A percentile compares a stretch with the other conserved stretches of the same genome.
These are phyloP conservation scores for Saccharata proteae DNA, from an alignment of 2,329 filamentous ascomycete genomes.

Conservation along the genomic window DNA sequence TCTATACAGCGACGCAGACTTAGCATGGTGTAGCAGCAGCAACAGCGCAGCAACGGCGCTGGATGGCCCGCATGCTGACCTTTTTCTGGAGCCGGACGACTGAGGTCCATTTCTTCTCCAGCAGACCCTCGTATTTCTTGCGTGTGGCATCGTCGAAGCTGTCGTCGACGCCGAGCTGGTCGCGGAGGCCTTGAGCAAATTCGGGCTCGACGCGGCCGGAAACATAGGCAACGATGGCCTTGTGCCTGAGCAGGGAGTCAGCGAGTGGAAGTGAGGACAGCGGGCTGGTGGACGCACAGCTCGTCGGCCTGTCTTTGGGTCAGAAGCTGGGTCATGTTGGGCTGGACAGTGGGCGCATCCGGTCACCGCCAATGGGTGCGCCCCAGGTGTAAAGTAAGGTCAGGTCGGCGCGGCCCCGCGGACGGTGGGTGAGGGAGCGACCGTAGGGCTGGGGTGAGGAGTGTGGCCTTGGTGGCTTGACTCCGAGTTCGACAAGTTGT, in stretches of 20 bases:
- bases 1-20: slow-evolving; percentile 38
- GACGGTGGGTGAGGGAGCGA: too few relatives aligned
- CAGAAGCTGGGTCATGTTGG: slow-evolving; percentile 70
- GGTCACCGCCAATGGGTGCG: slow-evolving; percentile 8
- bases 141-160: slow-evolving; percentile 67
- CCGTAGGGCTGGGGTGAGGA: too few relatives aligned
- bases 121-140: slow-evolving; percentile 86
- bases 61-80: slow-evolving; percentile 36
- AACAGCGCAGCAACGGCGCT: not conserved
- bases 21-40: not conserved
- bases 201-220: slow-evolving; percentile 58
- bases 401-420: too few relatives aligned
- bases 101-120: slow-evolving; percentile 99
- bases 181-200: slow-evolving; percentile 58
- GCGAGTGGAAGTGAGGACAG: slow-evolving; percentile 6
- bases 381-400: slow-evolving; percentile 2
- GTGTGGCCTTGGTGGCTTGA: too few relatives aligned
- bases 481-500: too few relatives aligned
- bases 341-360: slow-evolving; percentile 18
- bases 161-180: slow-evolving; percentile 63
- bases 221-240: slow-evolving; percentile 85
- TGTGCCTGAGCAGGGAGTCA: slow-evolving; percentile 51
- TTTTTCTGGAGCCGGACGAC: slow-evolving; percentile 93
- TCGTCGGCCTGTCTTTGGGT: slow-evolving; percentile 76
- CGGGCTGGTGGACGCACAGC: slow-evolving; percentile 48